Base-by-base conservation (phyloP, 371 early-diverging fungal genomes). In the Mucor circinelloides region DNA sequence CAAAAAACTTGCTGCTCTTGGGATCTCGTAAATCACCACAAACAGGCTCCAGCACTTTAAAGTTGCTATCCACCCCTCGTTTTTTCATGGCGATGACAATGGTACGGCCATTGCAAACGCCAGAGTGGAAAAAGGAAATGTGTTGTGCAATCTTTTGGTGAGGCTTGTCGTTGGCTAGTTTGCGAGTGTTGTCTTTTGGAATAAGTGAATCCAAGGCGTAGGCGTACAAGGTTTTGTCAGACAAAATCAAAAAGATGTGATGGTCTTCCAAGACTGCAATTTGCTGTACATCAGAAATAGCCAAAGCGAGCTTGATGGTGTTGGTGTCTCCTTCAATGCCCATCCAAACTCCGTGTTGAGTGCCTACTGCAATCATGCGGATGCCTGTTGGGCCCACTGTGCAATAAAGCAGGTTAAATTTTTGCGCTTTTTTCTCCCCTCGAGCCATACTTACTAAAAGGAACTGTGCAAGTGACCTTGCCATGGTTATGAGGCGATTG, bases 281-380 rank as follows among this genome's bases (percentile, higher is more conserved):
- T 34, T 81, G 81, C 10, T 69, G 74, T 9, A 83, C 81, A 59
- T 83, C 72, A 3, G 65, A 60, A 8, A 81, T 55, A 23, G 70
- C 21, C 21, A 83, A 25, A 0, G 76, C 81, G 28, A 69, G 71
- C 1, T 63, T 66, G 28, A 79, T 68, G 15, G 71, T 76, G 55
- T 72, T 70, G 12, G 79, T 74, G 28, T 80, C 77, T 6, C 80
- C 81, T 66, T 83, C 83, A 46, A 77, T 74, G 17, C 83, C 83
- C 67, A 81, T 79, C 80, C 81, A 84, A 12, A 97, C 79, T 7
- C 97, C 96, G 17, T 80, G 73, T 58, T 93, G 93, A 1, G 96
- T 93, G 30, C 94, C 97, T 25, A 96, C 79, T 9, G 89, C 90
- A 46, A 93, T 81, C 71, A 88, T 83, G 3, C 86, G 85, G 66